Base-by-base conservation (phyloP, 2,329 filamentous ascomycete species). In the Cladosporium sp. region DNA sequence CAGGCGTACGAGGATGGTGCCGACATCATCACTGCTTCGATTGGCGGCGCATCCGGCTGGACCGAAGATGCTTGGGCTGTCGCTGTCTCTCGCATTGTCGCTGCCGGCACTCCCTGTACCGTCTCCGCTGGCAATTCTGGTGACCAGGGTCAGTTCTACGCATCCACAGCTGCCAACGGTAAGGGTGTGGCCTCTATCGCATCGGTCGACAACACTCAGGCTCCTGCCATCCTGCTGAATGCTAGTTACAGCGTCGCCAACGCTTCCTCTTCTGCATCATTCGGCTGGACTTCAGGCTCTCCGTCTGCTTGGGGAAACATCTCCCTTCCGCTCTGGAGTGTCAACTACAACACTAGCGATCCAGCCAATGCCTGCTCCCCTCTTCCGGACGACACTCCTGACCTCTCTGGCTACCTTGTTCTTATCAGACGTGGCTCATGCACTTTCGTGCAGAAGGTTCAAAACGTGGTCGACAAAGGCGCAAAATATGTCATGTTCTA, bases 401-500 rank as follows among this genome's bases (percentile, higher is more conserved):
- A 86, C 62, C 74, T 89, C 15, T 79, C 79, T 44, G 74, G 74
- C 22, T 74, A 80, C 50, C 79, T 88, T 36, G 83, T 85, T 3
- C 77, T 88, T 8, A 74, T 88, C 37, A 81, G 81, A 47, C 79
- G 83, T 22, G 84, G 84, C 49, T 78, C 71, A 8, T 87, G 84
- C 68, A 76, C 76, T 0, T 85, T 85, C 58, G 73, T 74, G 2
- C 64, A 75, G 12, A 86, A 87, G 73, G 78, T 77, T 1, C 65
- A 72, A 39, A 81, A 83, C 58, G 80, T 80, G 4, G 78, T 73
- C 2, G 76, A 74, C 6, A 76, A 76, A 49, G 85, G 85, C 10
- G 85, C 83, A 50, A 78, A 80, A 65, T 85, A 86, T 61, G 70
- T 88, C 55, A 70, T 88, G 62, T 74, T 85, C 64, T 87, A 86